Percentiles rank a stretch among this genome's conserved stretches.
phyloP scores from a whole-genome alignment of 2,329 filamentous ascomycete species.

The Aspergillus persii region DNA sequence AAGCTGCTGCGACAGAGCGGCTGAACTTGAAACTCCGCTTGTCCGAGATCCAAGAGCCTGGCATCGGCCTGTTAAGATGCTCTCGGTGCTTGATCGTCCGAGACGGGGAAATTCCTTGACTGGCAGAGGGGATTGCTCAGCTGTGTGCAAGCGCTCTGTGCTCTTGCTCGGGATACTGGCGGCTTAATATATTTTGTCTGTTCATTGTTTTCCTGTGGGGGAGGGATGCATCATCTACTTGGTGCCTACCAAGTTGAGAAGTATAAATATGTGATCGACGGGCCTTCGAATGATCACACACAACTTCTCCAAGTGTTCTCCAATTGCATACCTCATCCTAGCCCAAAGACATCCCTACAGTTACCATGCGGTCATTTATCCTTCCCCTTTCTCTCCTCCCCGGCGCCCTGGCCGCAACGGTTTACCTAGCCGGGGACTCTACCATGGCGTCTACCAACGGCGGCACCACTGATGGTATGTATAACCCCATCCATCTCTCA shows the following conservation, averaged over 20 bases:
- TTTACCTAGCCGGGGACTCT: constrained; percentile 36
- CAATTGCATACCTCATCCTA: too few species aligned
- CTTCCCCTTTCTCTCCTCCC: constrained; percentile 23
- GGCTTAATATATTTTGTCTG: not conserved
- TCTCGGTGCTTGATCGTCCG: not conserved
- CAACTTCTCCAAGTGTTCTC: too few species aligned
- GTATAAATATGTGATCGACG: not conserved
- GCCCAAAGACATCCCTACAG: not conserved
- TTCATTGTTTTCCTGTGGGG: not conserved
- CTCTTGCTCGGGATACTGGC: not conserved
- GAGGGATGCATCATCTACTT: not conserved
- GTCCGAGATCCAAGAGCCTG: not conserved
- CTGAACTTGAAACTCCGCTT: not conserved
- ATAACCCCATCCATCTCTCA: not conserved
- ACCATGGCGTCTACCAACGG: constrained; percentile 31
- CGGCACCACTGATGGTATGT: constrained; percentile 25
- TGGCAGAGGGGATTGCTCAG: not conserved
- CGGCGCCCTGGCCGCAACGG: constrained; percentile 22
- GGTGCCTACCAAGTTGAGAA: not conserved
- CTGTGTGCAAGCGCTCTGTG: not conserved
- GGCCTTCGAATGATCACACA: not conserved
- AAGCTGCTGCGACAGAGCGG: not conserved
- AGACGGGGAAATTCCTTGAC: not conserved
- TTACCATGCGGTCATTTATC: constrained; percentile 21
- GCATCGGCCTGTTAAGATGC: not conserved